Base-by-base conservation (phyloP, 768 basidiomycete species). In the Phlebiopsis gigantea region DNA sequence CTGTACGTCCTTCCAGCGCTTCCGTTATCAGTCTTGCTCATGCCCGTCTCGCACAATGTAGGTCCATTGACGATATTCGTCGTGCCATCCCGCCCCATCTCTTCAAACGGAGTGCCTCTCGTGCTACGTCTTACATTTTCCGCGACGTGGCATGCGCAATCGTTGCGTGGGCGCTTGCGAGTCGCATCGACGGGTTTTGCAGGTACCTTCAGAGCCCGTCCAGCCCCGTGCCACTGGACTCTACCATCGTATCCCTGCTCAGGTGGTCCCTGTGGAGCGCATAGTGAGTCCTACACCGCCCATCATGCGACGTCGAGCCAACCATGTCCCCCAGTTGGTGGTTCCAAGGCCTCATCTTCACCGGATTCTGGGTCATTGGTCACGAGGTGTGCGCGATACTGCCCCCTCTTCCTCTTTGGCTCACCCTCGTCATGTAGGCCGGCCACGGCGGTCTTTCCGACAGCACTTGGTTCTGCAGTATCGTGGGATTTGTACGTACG, bases 291-390 rank as follows among this genome's bases (percentile, higher is more conserved):
- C 21, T 30, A 15, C 44, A 12, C 9, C 19, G 12, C 24, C 21
- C 22, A 10, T 9, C 9, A 17, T 7, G 17, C 34, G 17, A 8
- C n/a, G n/a, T n/a, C n/a, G n/a, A n/a, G n/a, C n/a, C n/a, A n/a
- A n/a, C n/a, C n/a, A n/a, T 9, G 12, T 19, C 30, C 43, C 14
- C 2, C 22, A 64, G 63, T 46, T 65, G 64, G 64, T 65, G 64
- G 64, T 61, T 65, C 55, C 64, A 65, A 43, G 64, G 64, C 21
- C 51, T 65, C 5, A 56, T 57, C 15, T 64, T 65, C 47, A 62
- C 64, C 19, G 64, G 64, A 12, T 12, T 65, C 15, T 65, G 64
- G 73, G 64, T 56, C 19, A 60, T 65, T 31, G 64, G 64, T 17
- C 64, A 65, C 50, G 64, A 65, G 44, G 64, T 19, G 21, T 28